These are phyloP conservation scores for Phialocephala subalpina DNA, from an alignment of 2,329 filamentous ascomycete genomes.

Conservation along the genomic window DNA sequence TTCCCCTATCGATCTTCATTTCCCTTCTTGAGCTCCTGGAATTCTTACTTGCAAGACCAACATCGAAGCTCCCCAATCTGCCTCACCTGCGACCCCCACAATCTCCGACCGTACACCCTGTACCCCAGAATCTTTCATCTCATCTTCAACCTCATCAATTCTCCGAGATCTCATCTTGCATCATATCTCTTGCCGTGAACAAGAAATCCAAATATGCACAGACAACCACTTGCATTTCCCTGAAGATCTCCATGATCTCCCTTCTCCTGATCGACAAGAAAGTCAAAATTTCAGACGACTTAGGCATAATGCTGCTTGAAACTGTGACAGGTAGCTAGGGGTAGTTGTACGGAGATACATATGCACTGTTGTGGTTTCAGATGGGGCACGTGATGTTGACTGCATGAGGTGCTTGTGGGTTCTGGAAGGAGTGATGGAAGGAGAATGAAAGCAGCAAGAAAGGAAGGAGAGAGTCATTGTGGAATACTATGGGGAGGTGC, in stretches of 20 bases:
- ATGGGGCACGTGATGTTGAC: background rate
- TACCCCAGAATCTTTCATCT: no score
- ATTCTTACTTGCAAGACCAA: no score
- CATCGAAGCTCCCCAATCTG: no score
- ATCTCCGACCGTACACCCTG: no score
- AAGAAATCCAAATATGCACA: background rate
- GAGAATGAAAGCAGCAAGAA: no score
- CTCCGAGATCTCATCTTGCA: conserved; percentile 1
- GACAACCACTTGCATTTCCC: background rate
- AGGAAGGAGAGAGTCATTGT: no score
- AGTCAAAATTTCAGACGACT: conserved; percentile 1
- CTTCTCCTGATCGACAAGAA: conserved; percentile 6
- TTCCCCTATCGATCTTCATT: no score
- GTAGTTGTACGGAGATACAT: background rate
- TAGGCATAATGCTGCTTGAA: background rate
- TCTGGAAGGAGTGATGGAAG: background rate
- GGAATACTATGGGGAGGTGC: background rate
- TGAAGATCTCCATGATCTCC: background rate
- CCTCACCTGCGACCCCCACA: no score
- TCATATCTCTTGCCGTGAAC: background rate
- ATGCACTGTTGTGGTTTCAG: background rate
- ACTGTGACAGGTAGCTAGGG: background rate
- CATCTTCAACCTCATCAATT: background rate
- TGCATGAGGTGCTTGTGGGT: background rate
- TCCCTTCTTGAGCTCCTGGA: no score